These are phyloP conservation scores for Moesziomyces aphidis DNA, from an alignment of 1,284 basidiomycete species.

Conservation along the genomic window DNA sequence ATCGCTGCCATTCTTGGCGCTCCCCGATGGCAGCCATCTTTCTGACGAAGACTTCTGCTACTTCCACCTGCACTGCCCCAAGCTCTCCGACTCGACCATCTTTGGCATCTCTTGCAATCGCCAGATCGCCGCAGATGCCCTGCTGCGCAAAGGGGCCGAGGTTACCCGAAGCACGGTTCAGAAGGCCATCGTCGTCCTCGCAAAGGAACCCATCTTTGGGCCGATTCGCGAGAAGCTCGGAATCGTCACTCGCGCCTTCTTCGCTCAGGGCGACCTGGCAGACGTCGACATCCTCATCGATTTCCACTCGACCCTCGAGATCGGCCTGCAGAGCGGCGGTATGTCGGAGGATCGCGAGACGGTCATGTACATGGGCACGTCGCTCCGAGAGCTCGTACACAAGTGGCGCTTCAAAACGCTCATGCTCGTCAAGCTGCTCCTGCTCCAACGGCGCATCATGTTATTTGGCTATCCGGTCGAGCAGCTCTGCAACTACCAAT, in stretches of 20 bases:
- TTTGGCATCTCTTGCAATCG: constrained; percentile 77
- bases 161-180: constrained; percentile 96
- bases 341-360: constrained; percentile 50
- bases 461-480: constrained; percentile 98
- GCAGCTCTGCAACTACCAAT: constrained; percentile 95
- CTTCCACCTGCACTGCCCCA: constrained; percentile 78
- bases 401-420: constrained; percentile 93
- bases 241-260: constrained; percentile 79
- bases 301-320: constrained; percentile 66
- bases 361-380: constrained; percentile 87
- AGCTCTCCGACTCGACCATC: constrained; percentile 39
- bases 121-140: constrained; percentile 84
- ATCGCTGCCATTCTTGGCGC: constrained; percentile 91
- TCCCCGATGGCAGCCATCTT: constrained; percentile 96
- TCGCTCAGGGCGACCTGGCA: constrained; percentile 64
- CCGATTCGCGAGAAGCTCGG: constrained; percentile 84
- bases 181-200: constrained; percentile 95
- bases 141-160: constrained; percentile 85
- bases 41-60: constrained; percentile 96
- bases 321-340: constrained; percentile 53
- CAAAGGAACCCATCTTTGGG: constrained; percentile 71
- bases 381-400: constrained; percentile 89
- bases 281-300: constrained; percentile 65
- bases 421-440: constrained; percentile 91
- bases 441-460: constrained; percentile 85